Base-by-base conservation (phyloP, 2,329 filamentous ascomycete species). In the Aspergillus luchuensis region DNA sequence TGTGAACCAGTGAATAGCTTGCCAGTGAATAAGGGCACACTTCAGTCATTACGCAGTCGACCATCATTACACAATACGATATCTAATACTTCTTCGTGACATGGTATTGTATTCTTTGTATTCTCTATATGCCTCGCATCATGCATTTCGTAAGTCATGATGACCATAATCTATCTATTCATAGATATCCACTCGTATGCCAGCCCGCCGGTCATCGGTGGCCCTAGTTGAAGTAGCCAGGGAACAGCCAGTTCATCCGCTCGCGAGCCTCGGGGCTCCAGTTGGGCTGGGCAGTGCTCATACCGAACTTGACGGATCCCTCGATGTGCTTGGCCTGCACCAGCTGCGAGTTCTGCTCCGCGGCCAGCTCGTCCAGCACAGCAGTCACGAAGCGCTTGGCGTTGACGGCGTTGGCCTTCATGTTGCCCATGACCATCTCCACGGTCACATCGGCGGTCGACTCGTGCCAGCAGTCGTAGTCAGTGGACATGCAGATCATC, bases 401-500 rank as follows among this genome's bases (percentile, higher is more conserved):
- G 72, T 98, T 99, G 73, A 89, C 84, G 56, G 91, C 85, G 78
- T 99, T 99, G 67, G 92, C 90, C 74, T 90, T 89, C 95, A 99
- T 99, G 79, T 96, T 91, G 63, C 87, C 90, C 88, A 97, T 91
- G 58, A 99, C 95, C 91, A 98, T 96, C 77, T 93, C 91, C 21
- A 99, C 95, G 63, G 92, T 93, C 64, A 99, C 95, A 63, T 86
- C 82, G 66, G 91, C 91, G 60, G 87, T 90, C 52, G 85, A 85
- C 19, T 85, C 87, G 54, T 93, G 90, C 95, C 95, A 99, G 87
- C 94, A 98, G 82, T 99, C 95, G 78, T 99, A 99, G 82, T 99
- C 95, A 28, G 95, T 99, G 36, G 92, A 91, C 95, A 99, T 99
- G 84, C 94, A 97, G 72, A 99, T 96, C 86, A 97, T 96, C 81